Percentiles rank a stretch among this genome's conserved stretches.
phyloP scores from a whole-genome alignment of 2,329 filamentous ascomycete species.

The Amauroascus verrucosus region DNA sequence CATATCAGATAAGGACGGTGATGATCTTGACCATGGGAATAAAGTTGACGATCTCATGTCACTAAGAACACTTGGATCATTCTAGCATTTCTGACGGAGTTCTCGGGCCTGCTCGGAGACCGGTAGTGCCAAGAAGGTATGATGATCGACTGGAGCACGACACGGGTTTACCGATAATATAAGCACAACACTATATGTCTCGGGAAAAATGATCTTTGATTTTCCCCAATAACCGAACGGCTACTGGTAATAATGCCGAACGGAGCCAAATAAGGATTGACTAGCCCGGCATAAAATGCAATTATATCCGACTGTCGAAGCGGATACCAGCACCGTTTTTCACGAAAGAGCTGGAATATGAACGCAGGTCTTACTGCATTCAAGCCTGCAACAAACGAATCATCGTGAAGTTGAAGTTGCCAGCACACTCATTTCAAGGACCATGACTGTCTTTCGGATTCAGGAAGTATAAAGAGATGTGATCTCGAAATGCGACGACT shows the following conservation, averaged over 20 bases:
- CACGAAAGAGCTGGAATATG: neutral
- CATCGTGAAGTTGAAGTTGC: neutral
- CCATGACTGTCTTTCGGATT: neutral
- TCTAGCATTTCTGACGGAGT: neutral
- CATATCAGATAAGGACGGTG: neutral
- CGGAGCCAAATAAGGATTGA: neutral
- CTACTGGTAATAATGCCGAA: neutral
- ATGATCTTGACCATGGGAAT: neutral
- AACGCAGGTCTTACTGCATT: neutral
- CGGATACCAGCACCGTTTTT: neutral
- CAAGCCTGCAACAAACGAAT: neutral
- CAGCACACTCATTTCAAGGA: neutral
- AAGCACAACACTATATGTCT: neutral
- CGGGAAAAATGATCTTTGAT: neutral
- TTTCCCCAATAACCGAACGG: neutral
- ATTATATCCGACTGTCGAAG: neutral
- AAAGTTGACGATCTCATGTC: neutral
- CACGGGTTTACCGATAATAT: neutral
- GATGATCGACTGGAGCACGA: neutral
- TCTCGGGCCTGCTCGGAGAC: neutral
- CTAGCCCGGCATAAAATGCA: neutral
- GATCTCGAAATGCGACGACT: constrained; percentile 3
- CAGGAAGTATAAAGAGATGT: neutral
- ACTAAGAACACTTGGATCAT: neutral
- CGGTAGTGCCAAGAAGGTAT: neutral